phyloP scores from a whole-genome alignment of 2,329 filamentous ascomycete genomes.

The Talaromyces piceae region DNA sequence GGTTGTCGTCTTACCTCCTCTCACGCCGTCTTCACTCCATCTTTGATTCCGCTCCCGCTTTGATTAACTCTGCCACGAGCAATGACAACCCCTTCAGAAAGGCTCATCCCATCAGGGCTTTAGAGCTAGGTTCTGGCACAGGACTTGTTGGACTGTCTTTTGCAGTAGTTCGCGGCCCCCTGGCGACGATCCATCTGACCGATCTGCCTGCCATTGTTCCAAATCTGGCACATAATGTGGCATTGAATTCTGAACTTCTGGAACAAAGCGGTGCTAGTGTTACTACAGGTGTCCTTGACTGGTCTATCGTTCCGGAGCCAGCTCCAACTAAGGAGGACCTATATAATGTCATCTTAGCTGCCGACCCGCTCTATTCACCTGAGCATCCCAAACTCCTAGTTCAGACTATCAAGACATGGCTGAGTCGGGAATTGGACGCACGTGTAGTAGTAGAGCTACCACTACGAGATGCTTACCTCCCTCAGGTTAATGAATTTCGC shows the following conservation, averaged over 20 bases:
- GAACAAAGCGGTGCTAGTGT: constrained; percentile 49
- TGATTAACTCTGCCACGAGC: constrained; percentile 22
- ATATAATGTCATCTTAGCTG: constrained; percentile 65
- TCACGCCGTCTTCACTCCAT: constrained; percentile 57
- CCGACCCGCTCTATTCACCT: constrained; percentile 81
- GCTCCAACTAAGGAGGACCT: constrained; percentile 25
- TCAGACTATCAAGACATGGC: constrained; percentile 60
- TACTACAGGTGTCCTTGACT: constrained; percentile 63
- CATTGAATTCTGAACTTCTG: constrained; percentile 54
- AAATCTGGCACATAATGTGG: constrained; percentile 70
- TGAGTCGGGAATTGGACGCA: constrained; percentile 50
- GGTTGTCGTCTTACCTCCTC: constrained; percentile 84
- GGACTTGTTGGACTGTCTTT: constrained; percentile 85
- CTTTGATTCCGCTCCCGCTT: constrained; percentile 30
- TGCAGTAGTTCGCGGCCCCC: constrained; percentile 56
- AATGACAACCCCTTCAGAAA: constrained; percentile 11
- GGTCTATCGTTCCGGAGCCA: constrained; percentile 42
- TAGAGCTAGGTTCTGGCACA: constrained; percentile 86
- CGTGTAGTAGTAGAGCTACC: constrained; percentile 75
- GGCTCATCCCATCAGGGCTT: constrained; percentile 32
- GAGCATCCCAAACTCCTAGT: constrained; percentile 70
- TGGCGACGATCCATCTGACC: constrained; percentile 61
- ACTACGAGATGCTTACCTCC: constrained; percentile 59
- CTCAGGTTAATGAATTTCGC: constrained; percentile 57
- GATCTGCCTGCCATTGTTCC: constrained; percentile 77